phyloP scores from a whole-genome alignment of 169 alveolate genomes.

The Miamiensis avidus region DNA sequence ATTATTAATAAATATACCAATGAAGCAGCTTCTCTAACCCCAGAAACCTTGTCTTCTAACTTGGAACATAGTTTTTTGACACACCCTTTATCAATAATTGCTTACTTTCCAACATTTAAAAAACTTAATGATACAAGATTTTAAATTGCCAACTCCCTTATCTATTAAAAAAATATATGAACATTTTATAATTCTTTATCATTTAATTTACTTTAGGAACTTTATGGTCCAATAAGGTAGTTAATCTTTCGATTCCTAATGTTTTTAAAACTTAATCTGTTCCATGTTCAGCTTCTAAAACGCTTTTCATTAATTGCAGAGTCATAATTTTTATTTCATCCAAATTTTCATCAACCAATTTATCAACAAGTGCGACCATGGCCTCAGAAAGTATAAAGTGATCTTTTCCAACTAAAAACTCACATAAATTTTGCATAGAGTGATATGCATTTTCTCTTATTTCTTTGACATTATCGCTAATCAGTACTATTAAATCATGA shows the following conservation, averaged over 20 bases:
- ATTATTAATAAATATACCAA: background rate
- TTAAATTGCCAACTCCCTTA: slow-evolving; percentile 29
- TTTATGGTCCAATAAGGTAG: slow-evolving; percentile 36
- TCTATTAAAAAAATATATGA: background rate
- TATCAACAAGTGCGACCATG: slow-evolving; percentile 30
- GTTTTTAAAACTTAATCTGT: slow-evolving; percentile 33
- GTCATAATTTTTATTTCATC: slow-evolving; percentile 27
- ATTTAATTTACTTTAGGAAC: slow-evolving; percentile 18
- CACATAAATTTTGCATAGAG: slow-evolving; percentile 37
- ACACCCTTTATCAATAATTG: slow-evolving; percentile 29
- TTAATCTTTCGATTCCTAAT: slow-evolving; percentile 34
- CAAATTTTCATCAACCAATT: slow-evolving; percentile 38
- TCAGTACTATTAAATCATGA: slow-evolving; percentile 29
- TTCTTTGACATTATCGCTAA: slow-evolving; percentile 21
- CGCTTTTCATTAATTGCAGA: slow-evolving; percentile 17
- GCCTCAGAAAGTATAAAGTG: slow-evolving; percentile 25
- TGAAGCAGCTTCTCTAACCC: slow-evolving; percentile 34
- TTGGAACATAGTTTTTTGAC: slow-evolving; percentile 31
- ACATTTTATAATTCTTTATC: too few species aligned
- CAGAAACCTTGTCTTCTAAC: slow-evolving; percentile 25
- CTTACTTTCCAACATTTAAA: slow-evolving; percentile 36
- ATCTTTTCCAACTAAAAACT: slow-evolving; percentile 45
- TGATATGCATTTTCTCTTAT: slow-evolving; percentile 41
- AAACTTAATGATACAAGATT: slow-evolving; percentile 38
- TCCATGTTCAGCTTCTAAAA: slow-evolving; percentile 42